These are phyloP conservation scores for Paecilomyces niveus DNA, from an alignment of 2,329 filamentous ascomycete species.

Conservation along the genomic window DNA sequence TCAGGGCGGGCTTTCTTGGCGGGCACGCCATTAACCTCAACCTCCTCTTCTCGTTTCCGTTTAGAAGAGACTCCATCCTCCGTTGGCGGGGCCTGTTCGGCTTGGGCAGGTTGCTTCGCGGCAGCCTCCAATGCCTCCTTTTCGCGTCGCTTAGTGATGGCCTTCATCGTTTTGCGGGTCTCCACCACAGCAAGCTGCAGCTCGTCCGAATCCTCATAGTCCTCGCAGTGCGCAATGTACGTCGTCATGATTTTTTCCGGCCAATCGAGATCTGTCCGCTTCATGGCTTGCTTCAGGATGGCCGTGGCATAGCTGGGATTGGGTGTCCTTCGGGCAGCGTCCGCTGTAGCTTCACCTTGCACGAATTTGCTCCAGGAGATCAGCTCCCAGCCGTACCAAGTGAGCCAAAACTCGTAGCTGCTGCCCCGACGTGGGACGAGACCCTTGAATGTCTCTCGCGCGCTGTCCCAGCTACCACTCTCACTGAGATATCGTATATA, in stretches of 20 bases:
- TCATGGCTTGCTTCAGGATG: slow-evolving; percentile 66
- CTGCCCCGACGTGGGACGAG: slow-evolving; percentile 63
- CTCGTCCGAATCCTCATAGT: slow-evolving; percentile 73
- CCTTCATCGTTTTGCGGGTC: slow-evolving; percentile 61
- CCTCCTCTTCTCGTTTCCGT: slow-evolving; percentile 63
- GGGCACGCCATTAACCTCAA: slow-evolving; percentile 44
- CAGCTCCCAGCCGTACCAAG: slow-evolving; percentile 90
- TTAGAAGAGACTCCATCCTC: slow-evolving; percentile 44
- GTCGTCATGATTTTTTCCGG: slow-evolving; percentile 44
- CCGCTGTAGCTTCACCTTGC: slow-evolving; percentile 45
- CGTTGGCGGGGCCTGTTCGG: slow-evolving; percentile 18
- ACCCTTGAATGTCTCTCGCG: slow-evolving; percentile 68
- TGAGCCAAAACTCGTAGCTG: slow-evolving; percentile 88
- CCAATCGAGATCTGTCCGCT: slow-evolving; percentile 43
- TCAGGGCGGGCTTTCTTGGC: slow-evolving; percentile 61
- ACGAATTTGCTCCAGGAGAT: slow-evolving; percentile 56
- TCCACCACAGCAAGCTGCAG: slow-evolving; percentile 68
- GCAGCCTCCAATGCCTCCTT: slow-evolving; percentile 57
- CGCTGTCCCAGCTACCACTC: slow-evolving; percentile 68
- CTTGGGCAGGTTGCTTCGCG: slow-evolving; percentile 17
- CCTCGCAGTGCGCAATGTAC: slow-evolving; percentile 60
- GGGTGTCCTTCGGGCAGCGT: slow-evolving; percentile 50
- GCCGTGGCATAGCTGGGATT: slow-evolving; percentile 68
- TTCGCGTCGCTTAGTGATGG: slow-evolving; percentile 57
- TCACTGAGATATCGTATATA: slow-evolving; percentile 88